A percentile compares a stretch with the other conserved stretches of the same genome.
Evolutionary conservation across 208 protist species (phyloP).

Genomic region (Naegleria fowleri): DNA sequence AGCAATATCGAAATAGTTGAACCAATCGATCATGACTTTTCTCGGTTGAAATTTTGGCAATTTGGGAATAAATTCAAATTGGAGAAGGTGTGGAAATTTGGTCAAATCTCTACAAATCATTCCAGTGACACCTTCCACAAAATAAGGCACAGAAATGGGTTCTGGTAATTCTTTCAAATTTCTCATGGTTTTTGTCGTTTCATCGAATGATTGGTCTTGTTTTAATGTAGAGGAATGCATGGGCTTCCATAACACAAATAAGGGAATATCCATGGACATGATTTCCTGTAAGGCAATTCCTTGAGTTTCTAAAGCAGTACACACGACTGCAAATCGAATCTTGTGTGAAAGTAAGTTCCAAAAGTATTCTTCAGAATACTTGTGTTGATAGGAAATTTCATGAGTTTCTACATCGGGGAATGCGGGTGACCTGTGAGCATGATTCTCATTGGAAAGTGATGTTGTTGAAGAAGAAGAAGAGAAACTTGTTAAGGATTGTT

Average conservation of each 20-base stretch:
- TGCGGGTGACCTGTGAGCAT: no score
- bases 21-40: neutral
- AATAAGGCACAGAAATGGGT: neutral
- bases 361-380: neutral
- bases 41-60: neutral
- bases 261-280: neutral
- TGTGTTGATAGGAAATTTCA: no score
- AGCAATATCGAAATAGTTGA: neutral
- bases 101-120: neutral
- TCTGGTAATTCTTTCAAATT: no score
- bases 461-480: neutral
- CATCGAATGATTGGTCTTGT: no score
- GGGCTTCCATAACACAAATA: neutral
- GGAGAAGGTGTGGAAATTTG: neutral
- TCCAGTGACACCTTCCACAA: neutral
- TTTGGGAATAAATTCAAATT: neutral
- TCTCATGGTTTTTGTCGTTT: no score
- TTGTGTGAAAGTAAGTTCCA: neutral
- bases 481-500: neutral
- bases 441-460: neutral
- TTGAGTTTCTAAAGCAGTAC: neutral
- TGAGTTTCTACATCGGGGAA: no score
- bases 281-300: neutral
- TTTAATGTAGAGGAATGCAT: no score
- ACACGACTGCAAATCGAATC: neutral